These are phyloP conservation scores for Leccinellum luteum DNA, from an alignment of 768 basidiomycete genomes.

Conservation along the genomic window DNA sequence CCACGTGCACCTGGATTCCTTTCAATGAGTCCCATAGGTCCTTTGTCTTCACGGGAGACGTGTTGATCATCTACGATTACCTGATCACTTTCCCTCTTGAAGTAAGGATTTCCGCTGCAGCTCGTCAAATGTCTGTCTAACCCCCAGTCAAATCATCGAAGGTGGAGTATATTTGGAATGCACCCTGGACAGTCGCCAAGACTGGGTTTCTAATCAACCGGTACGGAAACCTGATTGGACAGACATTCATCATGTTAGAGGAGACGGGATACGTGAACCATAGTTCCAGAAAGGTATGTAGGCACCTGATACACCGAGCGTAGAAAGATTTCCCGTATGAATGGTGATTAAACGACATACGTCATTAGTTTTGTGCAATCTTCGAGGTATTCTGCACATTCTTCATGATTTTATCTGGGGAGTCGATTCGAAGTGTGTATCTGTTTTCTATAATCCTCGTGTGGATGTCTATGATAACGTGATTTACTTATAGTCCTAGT, in stretches of 20 bases:
- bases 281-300: constrained; percentile 2
- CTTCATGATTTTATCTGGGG: constrained; percentile 9
- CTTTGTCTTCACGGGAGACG: background rate
- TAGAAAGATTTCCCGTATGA: background rate
- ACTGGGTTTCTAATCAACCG: constrained; percentile 15
- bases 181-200: constrained; percentile 12
- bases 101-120: background rate
- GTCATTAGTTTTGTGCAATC: constrained; percentile 2
- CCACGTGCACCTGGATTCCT: background rate
- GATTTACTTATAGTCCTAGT: constrained; percentile 17
- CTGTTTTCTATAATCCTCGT: background rate
- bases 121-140: background rate
- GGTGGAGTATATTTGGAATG: constrained; percentile 17
- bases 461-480: background rate
- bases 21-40: background rate
- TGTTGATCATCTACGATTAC: constrained; percentile 11
- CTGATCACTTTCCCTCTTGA: constrained; percentile 11
- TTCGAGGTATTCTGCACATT: constrained; percentile 8
- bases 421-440: constrained; percentile 7
- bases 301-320: background rate
- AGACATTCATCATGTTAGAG: constrained; percentile 5
- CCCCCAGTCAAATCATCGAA: background rate
- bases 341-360: background rate
- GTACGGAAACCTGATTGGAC: constrained; percentile 17
- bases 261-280: background rate